These are phyloP conservation scores for Effrenium voratum DNA, from an alignment of 73 alveolate species.

Conservation along the genomic window DNA sequence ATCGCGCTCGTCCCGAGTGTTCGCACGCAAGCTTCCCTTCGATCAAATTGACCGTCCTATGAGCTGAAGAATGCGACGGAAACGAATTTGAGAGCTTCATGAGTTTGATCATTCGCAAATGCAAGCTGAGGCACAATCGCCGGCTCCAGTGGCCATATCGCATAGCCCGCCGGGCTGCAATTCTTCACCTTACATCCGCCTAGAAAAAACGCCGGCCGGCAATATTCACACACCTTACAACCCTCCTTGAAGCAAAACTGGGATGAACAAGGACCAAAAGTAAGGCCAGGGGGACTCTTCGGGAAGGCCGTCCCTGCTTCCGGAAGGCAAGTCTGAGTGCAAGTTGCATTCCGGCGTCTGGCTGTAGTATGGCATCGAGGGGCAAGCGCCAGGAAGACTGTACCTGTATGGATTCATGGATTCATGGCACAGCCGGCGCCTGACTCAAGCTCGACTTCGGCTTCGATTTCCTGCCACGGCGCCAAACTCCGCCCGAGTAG, in stretches of 20 bases:
- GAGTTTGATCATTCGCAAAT: too few species aligned
- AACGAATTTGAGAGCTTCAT: too few species aligned
- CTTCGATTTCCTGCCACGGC: neutral
- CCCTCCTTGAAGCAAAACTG: too few species aligned
- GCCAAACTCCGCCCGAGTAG: conserved; percentile 56
- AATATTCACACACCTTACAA: too few species aligned
- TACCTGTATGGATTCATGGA: neutral
- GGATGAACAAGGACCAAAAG: too few species aligned
- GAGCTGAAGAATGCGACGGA: too few species aligned
- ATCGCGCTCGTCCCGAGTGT: too few species aligned
- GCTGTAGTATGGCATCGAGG: conserved; percentile 41
- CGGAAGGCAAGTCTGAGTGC: neutral
- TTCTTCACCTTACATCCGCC: conserved; percentile 21
- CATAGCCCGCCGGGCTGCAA: conserved; percentile 83
- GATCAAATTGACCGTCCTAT: too few species aligned
- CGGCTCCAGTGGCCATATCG: conserved; percentile 45
- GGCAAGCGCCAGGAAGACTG: conserved; percentile 87
- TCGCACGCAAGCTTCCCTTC: too few species aligned
- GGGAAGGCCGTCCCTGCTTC: neutral
- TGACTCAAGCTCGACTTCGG: neutral
- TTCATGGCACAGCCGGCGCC: neutral
- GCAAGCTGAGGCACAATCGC: conserved; percentile 39
- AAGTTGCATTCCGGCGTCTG: neutral
- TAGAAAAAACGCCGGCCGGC: too few species aligned
- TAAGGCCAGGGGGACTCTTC: too few species aligned